Evolutionary conservation across 768 basidiomycete genomes (phyloP), one percentile per base, ranked within the genome.

Genomic region (Postia placenta): DNA sequence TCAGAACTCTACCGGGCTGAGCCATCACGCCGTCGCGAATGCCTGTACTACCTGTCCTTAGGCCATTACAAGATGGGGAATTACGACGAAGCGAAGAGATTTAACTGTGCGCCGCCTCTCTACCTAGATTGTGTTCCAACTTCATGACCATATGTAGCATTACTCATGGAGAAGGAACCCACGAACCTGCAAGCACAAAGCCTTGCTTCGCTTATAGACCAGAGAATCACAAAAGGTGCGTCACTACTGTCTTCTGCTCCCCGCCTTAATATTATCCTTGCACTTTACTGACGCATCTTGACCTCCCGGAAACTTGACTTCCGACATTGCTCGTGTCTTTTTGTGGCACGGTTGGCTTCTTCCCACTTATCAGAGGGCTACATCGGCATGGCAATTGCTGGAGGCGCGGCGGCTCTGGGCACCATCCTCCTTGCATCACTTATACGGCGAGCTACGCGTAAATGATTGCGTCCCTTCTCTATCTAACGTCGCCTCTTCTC

Each of bases 1-100:
- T n/a, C 60, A 97, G 96, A 97, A 47, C 85, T 99, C 40, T 99
- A 95, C 69, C 83, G 91, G 23, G 74, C 81, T 14, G 93, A 96
- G 53, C 86, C 94, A 4, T 67, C 81, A 19, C 79, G 95, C 55
- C 78, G 96, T 53, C 74, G 95, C 69, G 96, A 98, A 69, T 98
- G 95, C 59, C 69, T 97, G 28, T 99, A 98, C 63, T 99, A 97
- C 70, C 82, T 99, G 22, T 92, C 93, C 2, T 74, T 98, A 12
- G 96, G 96, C 0, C 84, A 98, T 67, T 97, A 92, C 69, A 98
- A 98, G 75, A 86, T 97, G 79, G 83, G 85, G 11, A 93, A 97
- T 64, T 97, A 86, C 64, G 87, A 88, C 17, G 90, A 97, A 60
- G 92, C 94, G 2, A 85, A 79, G 67, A 84, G 79, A 53, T 99